Evolutionary conservation across 2,329 filamentous ascomycete genomes (phyloP).

Genomic region (Didymella exigua): DNA sequence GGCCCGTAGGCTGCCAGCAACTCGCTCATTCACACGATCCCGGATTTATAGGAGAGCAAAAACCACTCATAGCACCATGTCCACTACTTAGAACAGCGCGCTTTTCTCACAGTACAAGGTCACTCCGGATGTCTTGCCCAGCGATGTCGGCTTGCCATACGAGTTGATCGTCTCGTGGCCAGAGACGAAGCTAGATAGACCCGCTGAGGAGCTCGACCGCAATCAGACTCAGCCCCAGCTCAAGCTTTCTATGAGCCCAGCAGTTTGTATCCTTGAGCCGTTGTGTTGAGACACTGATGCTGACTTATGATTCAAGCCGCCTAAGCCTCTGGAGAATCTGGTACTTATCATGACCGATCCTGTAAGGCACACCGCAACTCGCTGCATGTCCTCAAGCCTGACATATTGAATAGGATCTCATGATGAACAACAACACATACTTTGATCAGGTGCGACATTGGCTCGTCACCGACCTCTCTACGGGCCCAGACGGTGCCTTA

Average conservation of each 20-base stretch:
- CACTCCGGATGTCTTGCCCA: slow-evolving; percentile 26
- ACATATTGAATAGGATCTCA: slow-evolving; percentile 20
- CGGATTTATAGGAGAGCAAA: background rate
- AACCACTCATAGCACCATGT: background rate
- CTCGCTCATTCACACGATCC: background rate
- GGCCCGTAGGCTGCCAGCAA: background rate
- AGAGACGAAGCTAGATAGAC: slow-evolving; percentile 18
- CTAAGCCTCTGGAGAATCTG: slow-evolving; percentile 18
- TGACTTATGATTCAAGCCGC: slow-evolving; percentile 14
- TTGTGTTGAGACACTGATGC: background rate
- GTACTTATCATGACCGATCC: slow-evolving; percentile 30
- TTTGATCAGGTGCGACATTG: slow-evolving; percentile 34
- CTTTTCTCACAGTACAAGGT: slow-evolving; percentile 20
- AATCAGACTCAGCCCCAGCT: slow-evolving; percentile 28
- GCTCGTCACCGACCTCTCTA: slow-evolving; percentile 26
- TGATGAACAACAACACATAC: slow-evolving; percentile 29
- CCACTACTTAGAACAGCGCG: slow-evolving; percentile 2
- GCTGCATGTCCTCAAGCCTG: background rate
- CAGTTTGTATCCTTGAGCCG: slow-evolving; percentile 2
- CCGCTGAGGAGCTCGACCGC: slow-evolving; percentile 21
- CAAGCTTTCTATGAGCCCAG: slow-evolving; percentile 18
- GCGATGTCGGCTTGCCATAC: slow-evolving; percentile 16
- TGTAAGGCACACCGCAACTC: background rate
- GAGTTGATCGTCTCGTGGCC: slow-evolving; percentile 23
- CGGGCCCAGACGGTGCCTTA: slow-evolving; percentile 17